Percentiles rank a stretch among this genome's conserved stretches.
phyloP scores from a whole-genome alignment of 352 stramenopile species.

The Bremia lactucae region DNA sequence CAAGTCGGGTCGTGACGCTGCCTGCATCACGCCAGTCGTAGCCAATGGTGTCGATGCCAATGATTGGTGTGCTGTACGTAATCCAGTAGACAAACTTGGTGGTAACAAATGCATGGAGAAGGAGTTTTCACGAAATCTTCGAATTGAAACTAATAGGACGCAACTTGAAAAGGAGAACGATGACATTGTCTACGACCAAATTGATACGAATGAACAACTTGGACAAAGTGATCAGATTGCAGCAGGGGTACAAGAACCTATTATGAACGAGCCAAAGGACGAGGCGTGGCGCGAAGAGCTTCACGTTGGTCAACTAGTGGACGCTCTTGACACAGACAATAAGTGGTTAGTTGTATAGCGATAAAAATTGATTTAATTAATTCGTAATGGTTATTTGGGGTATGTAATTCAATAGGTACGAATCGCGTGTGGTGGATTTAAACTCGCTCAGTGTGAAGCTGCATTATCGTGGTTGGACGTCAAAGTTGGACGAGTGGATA shows the following conservation, averaged over 20 bases:
- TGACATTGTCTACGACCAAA: constrained; percentile 2
- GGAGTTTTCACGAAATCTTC: background rate
- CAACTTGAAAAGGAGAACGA: background rate
- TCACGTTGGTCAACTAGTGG: constrained; percentile 40
- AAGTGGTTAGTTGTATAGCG: constrained; percentile 33
- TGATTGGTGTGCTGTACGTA: constrained; percentile 20
- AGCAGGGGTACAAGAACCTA: background rate
- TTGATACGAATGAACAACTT: constrained; percentile 2
- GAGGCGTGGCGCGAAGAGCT: constrained; percentile 53
- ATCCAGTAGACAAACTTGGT: background rate
- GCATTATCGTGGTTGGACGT: constrained; percentile 94
- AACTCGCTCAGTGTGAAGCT: constrained; percentile 71
- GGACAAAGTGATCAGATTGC: constrained; percentile 2
- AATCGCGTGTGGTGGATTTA: constrained; percentile 42
- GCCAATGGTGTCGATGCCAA: constrained; percentile 12
- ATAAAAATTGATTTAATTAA: background rate
- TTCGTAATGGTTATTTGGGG: background rate
- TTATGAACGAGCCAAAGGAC: background rate
- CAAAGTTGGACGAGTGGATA: constrained; percentile 96
- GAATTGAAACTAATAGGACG: background rate
- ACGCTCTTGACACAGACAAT: constrained; percentile 55
- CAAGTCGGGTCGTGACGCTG: constrained; percentile 4
- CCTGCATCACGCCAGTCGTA: constrained; percentile 5
- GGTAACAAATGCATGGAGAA: background rate
- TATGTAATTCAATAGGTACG: constrained; percentile 22